Evolutionary conservation across 495 filamentous ascomycete species (phyloP).

Genomic region (Penicillium pulvis): DNA sequence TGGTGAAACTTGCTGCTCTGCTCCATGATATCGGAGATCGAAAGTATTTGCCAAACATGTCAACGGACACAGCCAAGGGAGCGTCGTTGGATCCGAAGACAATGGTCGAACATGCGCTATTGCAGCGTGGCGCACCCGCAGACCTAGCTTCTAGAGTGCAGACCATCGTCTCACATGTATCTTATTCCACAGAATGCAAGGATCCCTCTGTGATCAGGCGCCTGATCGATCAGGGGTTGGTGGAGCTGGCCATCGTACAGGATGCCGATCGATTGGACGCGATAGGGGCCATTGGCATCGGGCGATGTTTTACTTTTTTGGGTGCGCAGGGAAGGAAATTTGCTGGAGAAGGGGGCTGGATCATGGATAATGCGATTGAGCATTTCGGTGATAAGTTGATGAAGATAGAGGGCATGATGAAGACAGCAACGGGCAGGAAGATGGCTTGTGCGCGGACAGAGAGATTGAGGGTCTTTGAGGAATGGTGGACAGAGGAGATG

Average conservation of each 20-base stretch:
- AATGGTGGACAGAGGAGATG: slow-evolving; percentile 76
- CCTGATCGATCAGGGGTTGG: slow-evolving; percentile 56
- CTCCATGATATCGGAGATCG: slow-evolving; percentile 87
- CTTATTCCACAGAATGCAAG: slow-evolving; percentile 72
- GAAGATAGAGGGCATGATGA: slow-evolving; percentile 77
- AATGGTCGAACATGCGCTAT: slow-evolving; percentile 59
- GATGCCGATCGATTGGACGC: slow-evolving; percentile 91
- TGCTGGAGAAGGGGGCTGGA: slow-evolving; percentile 36
- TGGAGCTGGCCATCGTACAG: slow-evolving; percentile 83
- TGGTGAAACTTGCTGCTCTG: slow-evolving; percentile 72
- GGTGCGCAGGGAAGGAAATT: slow-evolving; percentile 56
- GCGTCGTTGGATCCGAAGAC: slow-evolving; percentile 43
- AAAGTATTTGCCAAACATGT: slow-evolving; percentile 62
- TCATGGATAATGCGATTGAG: slow-evolving; percentile 63
- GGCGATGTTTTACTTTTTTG: slow-evolving; percentile 73
- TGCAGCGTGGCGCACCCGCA: slow-evolving; percentile 53
- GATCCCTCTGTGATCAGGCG: slow-evolving; percentile 52
- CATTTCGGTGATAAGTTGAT: slow-evolving; percentile 83
- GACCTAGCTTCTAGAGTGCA: slow-evolving; percentile 66
- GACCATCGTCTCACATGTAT: slow-evolving; percentile 69
- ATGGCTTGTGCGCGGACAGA: slow-evolving; percentile 67
- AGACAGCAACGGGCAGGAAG: slow-evolving; percentile 69
- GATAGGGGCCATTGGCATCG: slow-evolving; percentile 82
- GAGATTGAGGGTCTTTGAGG: slow-evolving; percentile 61
- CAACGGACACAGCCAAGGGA: slow-evolving; percentile 8